Percentiles rank a stretch among this genome's conserved stretches.
Evolutionary conservation across 352 stramenopile genomes (phyloP).

Genomic region (Stephanocyclus meneghinianus): DNA sequence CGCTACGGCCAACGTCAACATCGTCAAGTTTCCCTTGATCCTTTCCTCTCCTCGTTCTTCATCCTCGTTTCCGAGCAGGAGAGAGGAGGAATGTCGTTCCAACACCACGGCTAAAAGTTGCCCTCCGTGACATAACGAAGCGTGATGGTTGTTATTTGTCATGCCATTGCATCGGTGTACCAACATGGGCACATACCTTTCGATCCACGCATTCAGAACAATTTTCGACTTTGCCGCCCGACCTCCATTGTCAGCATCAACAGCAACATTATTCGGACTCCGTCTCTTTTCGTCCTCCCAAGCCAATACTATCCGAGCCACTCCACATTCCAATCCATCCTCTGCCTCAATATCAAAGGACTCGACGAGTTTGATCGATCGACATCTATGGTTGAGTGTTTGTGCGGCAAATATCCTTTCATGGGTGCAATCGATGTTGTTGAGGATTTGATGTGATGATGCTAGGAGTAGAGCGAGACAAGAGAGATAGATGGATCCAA

Average conservation of each 20-base stretch:
- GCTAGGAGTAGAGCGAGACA: conserved; percentile 56
- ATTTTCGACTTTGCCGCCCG: conserved; percentile 19
- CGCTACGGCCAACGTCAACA: conserved; percentile 55
- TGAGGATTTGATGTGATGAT: background rate
- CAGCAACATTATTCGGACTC: background rate
- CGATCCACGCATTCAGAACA: conserved; percentile 38
- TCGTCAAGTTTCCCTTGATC: conserved; percentile 68
- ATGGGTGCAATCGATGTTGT: conserved; percentile 10
- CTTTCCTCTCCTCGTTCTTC: conserved; percentile 54
- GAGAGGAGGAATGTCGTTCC: conserved; percentile 18
- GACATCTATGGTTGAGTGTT: conserved; percentile 66
- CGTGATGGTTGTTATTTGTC: background rate
- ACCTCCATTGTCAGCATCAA: background rate
- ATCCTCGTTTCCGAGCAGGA: conserved; percentile 28
- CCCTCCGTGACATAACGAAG: conserved; percentile 23
- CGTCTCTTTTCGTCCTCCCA: conserved; percentile 27
- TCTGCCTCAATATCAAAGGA: conserved; percentile 71
- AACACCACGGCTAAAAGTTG: conserved; percentile 43
- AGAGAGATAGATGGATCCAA: conserved; percentile 66
- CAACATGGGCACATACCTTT: conserved; percentile 42
- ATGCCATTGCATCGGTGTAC: conserved; percentile 15
- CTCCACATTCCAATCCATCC: conserved; percentile 39
- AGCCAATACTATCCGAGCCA: conserved; percentile 29
- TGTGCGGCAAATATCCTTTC: conserved; percentile 78
- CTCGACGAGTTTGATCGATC: conserved; percentile 65